Base-by-base conservation (phyloP, 768 basidiomycete species). In the Podaxis sp. region DNA sequence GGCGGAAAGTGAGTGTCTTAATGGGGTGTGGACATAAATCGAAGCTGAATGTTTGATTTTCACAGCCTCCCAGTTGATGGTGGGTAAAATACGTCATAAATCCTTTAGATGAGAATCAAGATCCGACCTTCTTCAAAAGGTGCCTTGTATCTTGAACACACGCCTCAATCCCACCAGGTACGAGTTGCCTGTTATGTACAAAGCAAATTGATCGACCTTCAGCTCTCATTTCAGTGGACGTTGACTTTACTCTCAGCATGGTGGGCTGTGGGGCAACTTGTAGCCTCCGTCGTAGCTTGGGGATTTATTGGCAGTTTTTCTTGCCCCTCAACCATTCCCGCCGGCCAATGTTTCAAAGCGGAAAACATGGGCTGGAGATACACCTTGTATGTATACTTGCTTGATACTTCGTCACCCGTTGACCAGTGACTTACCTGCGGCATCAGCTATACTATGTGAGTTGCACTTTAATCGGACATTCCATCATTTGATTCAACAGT, bases 321-420 rank as follows among this genome's bases (percentile, higher is more conserved):
- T 3, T 87, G 86, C 67, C 66, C 72, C 30, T 63, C 75, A 17
- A 68, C 66, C 36, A 74, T 78, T 41, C 61, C 70, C 13, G 53
- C 60, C 33, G 73, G 70, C 3, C 72, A 82, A 66, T 87, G 86
- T 65, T 68, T 75, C 2, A 78, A 78, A 62, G 74, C 72, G 0
- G 72, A 78, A 64, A 87, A 87, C 65, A 84, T 82, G 79, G 86
- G 86, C 11, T 87, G 86, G 86, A 75, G 86, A 70, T 86, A 85
- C 68, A 78, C 79, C 22, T 71, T 82, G 77, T 84, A 71, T 67
- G 75, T 73, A 24, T 6, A 30, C 12, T 40, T 44, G 41, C 50
- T 38, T 59, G 72, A 30, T 15, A 66, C 15, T 20, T 38, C 30
- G 53, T 59, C 30, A 28, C 20, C 26, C 8, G 3, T 17, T 44